A percentile compares a stretch with the other conserved stretches of the same genome.
Evolutionary conservation across 345 rosid species (phyloP).

Genomic region (Eucalyptus lansdowneana): DNA sequence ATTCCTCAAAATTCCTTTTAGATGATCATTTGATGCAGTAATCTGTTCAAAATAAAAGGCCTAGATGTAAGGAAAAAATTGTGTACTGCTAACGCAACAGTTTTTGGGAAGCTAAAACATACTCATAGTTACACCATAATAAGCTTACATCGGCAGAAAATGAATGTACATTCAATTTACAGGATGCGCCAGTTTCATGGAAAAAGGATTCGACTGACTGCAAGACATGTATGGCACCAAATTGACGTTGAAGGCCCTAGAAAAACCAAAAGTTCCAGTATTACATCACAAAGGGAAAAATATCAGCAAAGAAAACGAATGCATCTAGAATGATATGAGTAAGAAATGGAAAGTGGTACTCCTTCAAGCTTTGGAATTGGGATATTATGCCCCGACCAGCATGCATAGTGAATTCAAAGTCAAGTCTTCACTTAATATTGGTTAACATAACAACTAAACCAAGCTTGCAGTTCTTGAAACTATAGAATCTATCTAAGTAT

Average conservation of each 20-base stretch:
- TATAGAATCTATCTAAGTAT: not conserved
- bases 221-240: conserved; percentile 57
- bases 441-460: not conserved
- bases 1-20: conserved; percentile 33
- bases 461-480: not conserved
- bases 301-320: not conserved
- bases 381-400: not conserved
- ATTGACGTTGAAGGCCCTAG: conserved; percentile 64
- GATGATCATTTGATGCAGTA: conserved; percentile 34
- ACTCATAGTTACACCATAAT: not conserved
- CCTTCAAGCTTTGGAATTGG: not conserved
- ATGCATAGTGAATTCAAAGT: not conserved
- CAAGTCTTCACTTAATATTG: not conserved
- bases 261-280: not conserved
- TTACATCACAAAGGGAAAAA: not conserved
- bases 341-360: not conserved
- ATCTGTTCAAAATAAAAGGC: conserved; percentile 20
- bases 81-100: not conserved
- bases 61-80: not conserved
- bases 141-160: conserved; percentile 63
- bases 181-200: conserved; percentile 39
- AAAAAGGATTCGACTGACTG: conserved; percentile 57
- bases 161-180: conserved; percentile 40
- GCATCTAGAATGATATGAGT: not conserved
- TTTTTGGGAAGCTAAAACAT: not conserved